A percentile compares a stretch with the other conserved stretches of the same genome.
Evolutionary conservation across 2,329 filamentous ascomycete species (phyloP).

Genomic region (Botryotinia narcissicola): DNA sequence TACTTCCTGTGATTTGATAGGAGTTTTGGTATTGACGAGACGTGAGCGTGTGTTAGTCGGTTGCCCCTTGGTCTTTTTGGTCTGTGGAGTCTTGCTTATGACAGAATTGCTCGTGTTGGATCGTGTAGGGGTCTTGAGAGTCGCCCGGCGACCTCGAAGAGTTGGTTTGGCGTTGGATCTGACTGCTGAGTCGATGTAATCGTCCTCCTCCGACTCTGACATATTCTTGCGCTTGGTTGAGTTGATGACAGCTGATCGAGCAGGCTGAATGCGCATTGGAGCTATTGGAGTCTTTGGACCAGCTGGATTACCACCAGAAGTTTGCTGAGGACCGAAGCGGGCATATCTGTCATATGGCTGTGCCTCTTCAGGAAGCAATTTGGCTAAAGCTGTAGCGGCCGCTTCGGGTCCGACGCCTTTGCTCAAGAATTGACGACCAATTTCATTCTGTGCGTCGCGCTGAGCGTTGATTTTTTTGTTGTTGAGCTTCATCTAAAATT

Average conservation of each 20-base stretch:
- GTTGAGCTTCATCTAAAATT: constrained; percentile 29
- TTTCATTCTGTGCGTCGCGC: constrained; percentile 31
- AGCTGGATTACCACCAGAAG: background rate
- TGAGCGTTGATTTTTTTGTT: constrained; percentile 34
- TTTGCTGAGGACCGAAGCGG: too few relatives aligned
- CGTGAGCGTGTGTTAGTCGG: background rate
- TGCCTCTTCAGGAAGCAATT: background rate
- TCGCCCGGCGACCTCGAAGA: background rate
- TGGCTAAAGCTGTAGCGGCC: background rate
- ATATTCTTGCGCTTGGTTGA: constrained; percentile 3
- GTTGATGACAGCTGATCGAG: background rate
- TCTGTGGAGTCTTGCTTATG: background rate
- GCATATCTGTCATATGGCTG: background rate
- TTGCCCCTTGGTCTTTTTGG: background rate
- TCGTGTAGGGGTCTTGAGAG: constrained; percentile 1
- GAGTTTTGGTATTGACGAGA: background rate
- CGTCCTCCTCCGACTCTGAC: constrained; percentile 10
- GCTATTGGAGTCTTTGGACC: background rate
- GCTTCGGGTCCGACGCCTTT: constrained; percentile 14
- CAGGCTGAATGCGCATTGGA: background rate
- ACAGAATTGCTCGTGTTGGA: background rate
- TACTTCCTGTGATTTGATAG: background rate
- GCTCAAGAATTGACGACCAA: constrained; percentile 27
- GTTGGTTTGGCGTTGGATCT: background rate
- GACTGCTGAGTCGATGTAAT: constrained; percentile 13